These are phyloP conservation scores for Phytophthora uliginosa DNA, from an alignment of 352 stramenopile species.

Conservation along the genomic window DNA sequence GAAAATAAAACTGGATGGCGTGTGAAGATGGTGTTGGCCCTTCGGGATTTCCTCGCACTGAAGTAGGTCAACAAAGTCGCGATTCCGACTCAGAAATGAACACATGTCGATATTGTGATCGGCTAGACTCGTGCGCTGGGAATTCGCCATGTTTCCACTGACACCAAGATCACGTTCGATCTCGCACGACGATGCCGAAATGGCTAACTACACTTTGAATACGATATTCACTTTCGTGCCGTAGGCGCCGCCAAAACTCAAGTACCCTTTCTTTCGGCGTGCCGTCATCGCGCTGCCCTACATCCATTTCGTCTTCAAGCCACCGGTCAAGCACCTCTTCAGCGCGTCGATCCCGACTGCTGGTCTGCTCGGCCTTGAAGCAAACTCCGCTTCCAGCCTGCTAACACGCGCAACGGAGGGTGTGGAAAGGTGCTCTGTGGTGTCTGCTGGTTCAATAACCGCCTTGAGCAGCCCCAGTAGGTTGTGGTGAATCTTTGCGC, in stretches of 20 bases:
- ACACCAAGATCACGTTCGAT: slow-evolving; percentile 32
- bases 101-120: slow-evolving; percentile 27
- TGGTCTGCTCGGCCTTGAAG: not conserved
- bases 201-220: slow-evolving; percentile 12
- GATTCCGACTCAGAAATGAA: slow-evolving; percentile 21
- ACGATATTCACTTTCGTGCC: slow-evolving; percentile 10
- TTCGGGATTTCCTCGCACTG: slow-evolving; percentile 29
- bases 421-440: not conserved
- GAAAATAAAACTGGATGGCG: slow-evolving; percentile 8
- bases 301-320: slow-evolving; percentile 15
- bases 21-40: slow-evolving; percentile 13
- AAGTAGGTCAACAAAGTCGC: slow-evolving; percentile 21
- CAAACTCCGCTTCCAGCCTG: slow-evolving; percentile 10
- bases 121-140: slow-evolving; percentile 11
- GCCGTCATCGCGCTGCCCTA: not conserved
- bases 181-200: slow-evolving; percentile 12
- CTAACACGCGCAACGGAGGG: not conserved
- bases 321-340: slow-evolving; percentile 16
- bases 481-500: slow-evolving; percentile 13
- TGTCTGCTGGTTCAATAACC: slow-evolving; percentile 8
- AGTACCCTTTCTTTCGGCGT: slow-evolving; percentile 15
- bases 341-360: slow-evolving; percentile 6
- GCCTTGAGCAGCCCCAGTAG: slow-evolving; percentile 6
- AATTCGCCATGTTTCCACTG: slow-evolving; percentile 8
- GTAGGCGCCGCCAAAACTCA: slow-evolving; percentile 19